Evolutionary conservation across 2,329 filamentous ascomycete species (phyloP).

Genomic region (Fusarium mexicanum): DNA sequence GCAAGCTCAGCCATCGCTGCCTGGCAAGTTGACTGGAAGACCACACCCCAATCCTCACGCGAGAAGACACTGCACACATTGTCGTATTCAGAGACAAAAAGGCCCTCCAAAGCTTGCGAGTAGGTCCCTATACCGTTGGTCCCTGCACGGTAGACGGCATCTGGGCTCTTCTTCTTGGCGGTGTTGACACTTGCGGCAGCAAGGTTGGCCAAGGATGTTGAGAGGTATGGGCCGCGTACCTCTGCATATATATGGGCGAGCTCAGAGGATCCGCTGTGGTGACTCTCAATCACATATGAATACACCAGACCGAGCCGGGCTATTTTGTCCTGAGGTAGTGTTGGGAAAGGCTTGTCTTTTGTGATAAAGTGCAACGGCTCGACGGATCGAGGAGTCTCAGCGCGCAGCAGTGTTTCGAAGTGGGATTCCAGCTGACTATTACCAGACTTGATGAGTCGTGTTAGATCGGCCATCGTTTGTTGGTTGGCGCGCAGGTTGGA

Average conservation of each 20-base stretch:
- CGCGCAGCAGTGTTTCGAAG: conserved; percentile 79
- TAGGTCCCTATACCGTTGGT: conserved; percentile 94
- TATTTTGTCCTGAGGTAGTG: conserved; percentile 78
- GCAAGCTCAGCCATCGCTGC: conserved; percentile 82
- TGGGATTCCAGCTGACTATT: conserved; percentile 85
- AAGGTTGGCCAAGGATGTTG: conserved; percentile 82
- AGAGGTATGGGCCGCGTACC: conserved; percentile 86
- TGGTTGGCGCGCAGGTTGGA: conserved; percentile 95
- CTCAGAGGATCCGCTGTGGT: conserved; percentile 64
- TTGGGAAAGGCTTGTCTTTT: conserved; percentile 86
- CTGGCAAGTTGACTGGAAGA: conserved; percentile 83
- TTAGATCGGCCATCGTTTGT: conserved; percentile 83
- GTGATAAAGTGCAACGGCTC: conserved; percentile 94
- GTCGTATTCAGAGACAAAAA: conserved; percentile 89
- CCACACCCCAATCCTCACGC: conserved; percentile 82
- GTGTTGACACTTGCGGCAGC: conserved; percentile 87
- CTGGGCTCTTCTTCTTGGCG: conserved; percentile 80
- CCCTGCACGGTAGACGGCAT: conserved; percentile 86
- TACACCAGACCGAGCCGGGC: conserved; percentile 83
- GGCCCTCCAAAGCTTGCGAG: conserved; percentile 84
- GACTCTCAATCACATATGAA: conserved; percentile 73
- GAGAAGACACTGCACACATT: conserved; percentile 89
- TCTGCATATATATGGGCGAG: conserved; percentile 85
- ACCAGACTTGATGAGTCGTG: conserved; percentile 78
- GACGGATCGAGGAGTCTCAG: conserved; percentile 80